These are phyloP conservation scores for Candida frijolesensis DNA, from an alignment of 1,139 yeast genomes.

Conservation along the genomic window DNA sequence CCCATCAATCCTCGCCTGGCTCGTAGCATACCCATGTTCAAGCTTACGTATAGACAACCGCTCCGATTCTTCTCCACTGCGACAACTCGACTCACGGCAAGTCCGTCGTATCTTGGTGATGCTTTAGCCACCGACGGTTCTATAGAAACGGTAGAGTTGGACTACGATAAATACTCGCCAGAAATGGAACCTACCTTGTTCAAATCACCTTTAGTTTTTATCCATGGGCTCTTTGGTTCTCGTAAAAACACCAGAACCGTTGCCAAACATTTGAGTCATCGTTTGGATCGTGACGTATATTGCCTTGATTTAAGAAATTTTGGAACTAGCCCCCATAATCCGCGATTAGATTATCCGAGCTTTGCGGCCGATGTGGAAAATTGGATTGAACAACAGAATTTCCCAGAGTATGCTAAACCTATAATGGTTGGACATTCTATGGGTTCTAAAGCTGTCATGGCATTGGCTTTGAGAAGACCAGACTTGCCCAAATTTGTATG, in stretches of 20 bases:
- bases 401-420: constrained; percentile 41
- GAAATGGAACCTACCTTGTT: constrained; percentile 14
- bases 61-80: neutral
- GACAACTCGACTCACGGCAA: too few species aligned
- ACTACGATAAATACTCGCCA: constrained; percentile 34
- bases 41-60: neutral
- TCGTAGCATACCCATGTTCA: neutral
- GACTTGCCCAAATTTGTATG: constrained; percentile 64
- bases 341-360: constrained; percentile 74
- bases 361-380: constrained; percentile 82
- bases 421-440: constrained; percentile 89
- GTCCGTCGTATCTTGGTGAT: constrained; percentile 4
- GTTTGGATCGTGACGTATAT: constrained; percentile 53
- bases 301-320: constrained; percentile 87
- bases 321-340: constrained; percentile 81
- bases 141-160: constrained; percentile 30
- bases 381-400: constrained; percentile 57
- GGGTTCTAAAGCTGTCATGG: constrained; percentile 98
- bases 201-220: constrained; percentile 63
- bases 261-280: constrained; percentile 51
- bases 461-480: constrained; percentile 72
- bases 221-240: constrained; percentile 92
- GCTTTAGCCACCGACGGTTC: constrained; percentile 8
- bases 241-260: constrained; percentile 77
- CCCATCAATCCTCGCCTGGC: neutral